A percentile compares a stretch with the other conserved stretches of the same genome.
phyloP scores from a whole-genome alignment of 2,329 filamentous ascomycete species.

The Xylariomycetidae sp. region DNA sequence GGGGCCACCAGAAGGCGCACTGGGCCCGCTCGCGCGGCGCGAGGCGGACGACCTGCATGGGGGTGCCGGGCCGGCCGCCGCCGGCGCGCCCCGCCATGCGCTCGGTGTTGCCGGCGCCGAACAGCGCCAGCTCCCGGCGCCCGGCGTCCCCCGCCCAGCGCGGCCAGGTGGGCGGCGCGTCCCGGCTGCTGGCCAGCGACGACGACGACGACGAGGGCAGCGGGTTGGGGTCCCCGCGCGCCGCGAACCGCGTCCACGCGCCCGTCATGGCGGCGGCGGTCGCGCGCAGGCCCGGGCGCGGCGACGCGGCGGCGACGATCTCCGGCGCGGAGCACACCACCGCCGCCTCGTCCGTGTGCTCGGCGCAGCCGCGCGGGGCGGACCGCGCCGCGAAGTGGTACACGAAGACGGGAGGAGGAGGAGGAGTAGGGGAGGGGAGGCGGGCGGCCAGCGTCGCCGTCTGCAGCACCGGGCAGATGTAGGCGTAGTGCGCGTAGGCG shows the following conservation, averaged over 20 bases:
- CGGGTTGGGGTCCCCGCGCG: slow-evolving; percentile 22
- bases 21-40: slow-evolving; percentile 40
- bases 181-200: neutral
- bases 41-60: slow-evolving; percentile 36
- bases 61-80: slow-evolving; percentile 31
- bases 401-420: slow-evolving; percentile 36
- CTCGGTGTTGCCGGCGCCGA: slow-evolving; percentile 56
- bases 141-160: slow-evolving; percentile 26
- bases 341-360: slow-evolving; percentile 41
- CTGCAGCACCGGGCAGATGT: slow-evolving; percentile 58
- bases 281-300: slow-evolving; percentile 30
- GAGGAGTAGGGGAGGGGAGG: slow-evolving; percentile 27
- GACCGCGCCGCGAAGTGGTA: slow-evolving; percentile 55
- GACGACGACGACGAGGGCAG: neutral
- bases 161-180: slow-evolving; percentile 32
- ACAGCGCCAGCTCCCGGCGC: slow-evolving; percentile 44
- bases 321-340: slow-evolving; percentile 40
- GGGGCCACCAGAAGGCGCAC: slow-evolving; percentile 57
- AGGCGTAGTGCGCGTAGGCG: slow-evolving; percentile 59
- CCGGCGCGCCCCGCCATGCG: slow-evolving; percentile 28
- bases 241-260: slow-evolving; percentile 34
- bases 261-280: slow-evolving; percentile 37
- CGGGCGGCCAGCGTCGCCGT: slow-evolving; percentile 47
- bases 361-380: slow-evolving; percentile 30
- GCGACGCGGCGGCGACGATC: slow-evolving; percentile 30